Conservation (phyloP, 177 flowering plant genomes). For the Telopea speciosissima region DNA sequence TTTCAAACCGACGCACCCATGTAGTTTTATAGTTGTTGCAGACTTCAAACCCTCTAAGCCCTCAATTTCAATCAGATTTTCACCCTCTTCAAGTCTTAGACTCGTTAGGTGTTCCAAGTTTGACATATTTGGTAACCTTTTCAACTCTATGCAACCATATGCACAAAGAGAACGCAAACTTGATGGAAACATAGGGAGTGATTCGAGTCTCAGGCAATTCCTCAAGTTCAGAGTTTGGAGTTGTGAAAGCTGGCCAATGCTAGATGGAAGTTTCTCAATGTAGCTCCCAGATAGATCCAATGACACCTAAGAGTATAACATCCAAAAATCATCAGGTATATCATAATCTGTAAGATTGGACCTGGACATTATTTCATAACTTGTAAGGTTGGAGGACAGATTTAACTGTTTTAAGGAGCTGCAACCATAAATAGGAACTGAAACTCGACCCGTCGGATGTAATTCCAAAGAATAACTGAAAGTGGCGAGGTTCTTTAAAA, state of each 20-base stretch:
- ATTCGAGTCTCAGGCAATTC: not conserved
- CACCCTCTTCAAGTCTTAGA: not conserved
- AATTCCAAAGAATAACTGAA: not conserved
- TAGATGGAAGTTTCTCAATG: conserved; percentile 8
- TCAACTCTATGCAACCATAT: not conserved
- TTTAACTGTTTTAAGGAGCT: no score
- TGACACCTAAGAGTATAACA: not conserved
- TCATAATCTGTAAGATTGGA: no score
- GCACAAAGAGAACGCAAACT: not conserved
- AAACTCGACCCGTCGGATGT: no score
- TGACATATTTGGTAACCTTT: not conserved
- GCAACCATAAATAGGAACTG: no score
- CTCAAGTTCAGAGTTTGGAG: not conserved
- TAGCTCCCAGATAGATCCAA: conserved; percentile 8
- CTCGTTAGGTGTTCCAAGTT: not conserved
- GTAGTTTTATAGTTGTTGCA: no score
- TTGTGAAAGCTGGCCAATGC: conserved; percentile 3
- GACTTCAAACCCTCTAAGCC: not conserved
- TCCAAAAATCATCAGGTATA: not conserved
- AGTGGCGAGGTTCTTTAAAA: not conserved
- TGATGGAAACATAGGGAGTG: not conserved
- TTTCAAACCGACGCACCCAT: no score
- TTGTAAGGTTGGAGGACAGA: no score
- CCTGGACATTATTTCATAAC: no score
- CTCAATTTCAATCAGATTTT: not conserved